Evolutionary conservation across 331 rosid genomes (phyloP), one percentile per base, ranked within the genome.

Genomic region (Acacia pycnantha): DNA sequence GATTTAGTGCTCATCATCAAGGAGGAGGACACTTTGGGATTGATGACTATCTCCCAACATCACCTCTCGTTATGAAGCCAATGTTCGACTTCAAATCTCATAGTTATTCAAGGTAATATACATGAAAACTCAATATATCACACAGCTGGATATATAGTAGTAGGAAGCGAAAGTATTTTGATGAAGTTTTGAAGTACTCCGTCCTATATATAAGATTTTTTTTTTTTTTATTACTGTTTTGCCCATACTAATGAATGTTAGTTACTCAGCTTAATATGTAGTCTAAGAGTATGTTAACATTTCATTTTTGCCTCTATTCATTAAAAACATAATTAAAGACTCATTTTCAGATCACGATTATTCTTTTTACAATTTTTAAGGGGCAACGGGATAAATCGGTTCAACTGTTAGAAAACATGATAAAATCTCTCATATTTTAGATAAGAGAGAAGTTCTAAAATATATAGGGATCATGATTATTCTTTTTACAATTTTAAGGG

Each of bases 1-100:
- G 83, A 67, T 82, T 75, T 40, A 82, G 80, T 62, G 66, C 50
- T 33, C 80, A 22, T 58, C 29, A 22, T 58, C 29, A 58, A 21
- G 26, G 15, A 19, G 73, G 76, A 19, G 73, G 70, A 27, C 83
- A 80, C 47, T 77, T 82, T 48, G 83, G 85, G 72, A 68, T 59
- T 56, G 83, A 37, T 26, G 66, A 31, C 26, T 44, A 68, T 56
- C 59, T 43, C 16, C 73, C 18, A 59, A 24, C 74, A 31, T 14
- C 73, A 27, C 54, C 74, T 46, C n/a, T 66, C 11, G 6, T 65
- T 27, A 31, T 51, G 66, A 68, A 78, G 16, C 82, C 27, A 51
- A 19, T 21, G 11, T 68, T 50, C 10, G 76, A 68, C 53, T 78
- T 33, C 15, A 67, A 48, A 21, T 21, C 67, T 22, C 75, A 66